Percentiles rank a stretch among this genome's conserved stretches.
These are phyloP conservation scores for Lojkania enalia DNA, from an alignment of 2,329 filamentous ascomycete genomes.

Conservation along the genomic window DNA sequence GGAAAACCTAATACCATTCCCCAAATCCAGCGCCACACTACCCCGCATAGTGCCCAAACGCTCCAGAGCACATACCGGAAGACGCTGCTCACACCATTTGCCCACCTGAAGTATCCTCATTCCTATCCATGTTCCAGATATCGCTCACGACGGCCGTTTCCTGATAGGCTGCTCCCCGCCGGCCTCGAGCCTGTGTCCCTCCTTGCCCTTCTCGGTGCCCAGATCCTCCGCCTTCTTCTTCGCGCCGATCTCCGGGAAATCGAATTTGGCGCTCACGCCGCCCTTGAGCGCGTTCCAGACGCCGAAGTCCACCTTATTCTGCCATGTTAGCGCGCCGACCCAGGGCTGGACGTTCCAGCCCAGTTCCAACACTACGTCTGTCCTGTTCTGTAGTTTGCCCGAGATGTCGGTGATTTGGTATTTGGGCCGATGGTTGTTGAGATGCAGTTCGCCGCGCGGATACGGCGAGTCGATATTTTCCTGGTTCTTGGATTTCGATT, in stretches of 20 bases:
- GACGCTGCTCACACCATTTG: too few species aligned
- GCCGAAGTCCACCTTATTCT: constrained; percentile 52
- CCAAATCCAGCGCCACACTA: too few species aligned
- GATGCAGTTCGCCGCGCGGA: constrained; percentile 69
- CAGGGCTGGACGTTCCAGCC: constrained; percentile 98
- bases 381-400: constrained; percentile 72
- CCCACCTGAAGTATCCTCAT: too few species aligned
- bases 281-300: constrained; percentile 68
- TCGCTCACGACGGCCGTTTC: constrained; percentile 15
- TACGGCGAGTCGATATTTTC: constrained; percentile 27
- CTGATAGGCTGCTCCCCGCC: constrained; percentile 34
- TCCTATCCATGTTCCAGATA: not conserved
- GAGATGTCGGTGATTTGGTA: constrained; percentile 94
- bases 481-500: constrained; percentile 14
- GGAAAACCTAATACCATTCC: too few species aligned
- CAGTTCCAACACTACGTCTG: constrained; percentile 76
- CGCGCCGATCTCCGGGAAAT: constrained; percentile 66
- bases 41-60: too few species aligned
- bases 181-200: constrained; percentile 51
- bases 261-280: constrained; percentile 67
- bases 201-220: constrained; percentile 54
- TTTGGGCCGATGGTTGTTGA: constrained; percentile 88
- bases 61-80: too few species aligned
- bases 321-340: constrained; percentile 89
- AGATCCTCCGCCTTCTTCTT: constrained; percentile 60